Conservation (phyloP, 1,284 basidiomycete species). For the Ganoderma multipileum region DNA sequence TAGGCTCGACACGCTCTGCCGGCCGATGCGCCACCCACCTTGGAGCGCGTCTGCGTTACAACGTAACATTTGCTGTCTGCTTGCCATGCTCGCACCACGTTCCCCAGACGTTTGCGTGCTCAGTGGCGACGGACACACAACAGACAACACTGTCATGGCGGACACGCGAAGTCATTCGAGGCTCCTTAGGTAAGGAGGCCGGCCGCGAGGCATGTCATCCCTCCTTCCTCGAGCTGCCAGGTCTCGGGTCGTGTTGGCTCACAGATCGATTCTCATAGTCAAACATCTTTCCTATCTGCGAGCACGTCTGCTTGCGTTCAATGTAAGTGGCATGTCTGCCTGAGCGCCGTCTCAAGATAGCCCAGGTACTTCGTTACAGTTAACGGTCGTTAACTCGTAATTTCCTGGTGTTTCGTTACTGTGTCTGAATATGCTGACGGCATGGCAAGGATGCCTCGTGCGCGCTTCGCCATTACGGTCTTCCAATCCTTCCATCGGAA, state of each 20-base stretch:
- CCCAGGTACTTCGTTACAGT: no score
- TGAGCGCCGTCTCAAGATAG: no score
- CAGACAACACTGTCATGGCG: slow-evolving; percentile 6
- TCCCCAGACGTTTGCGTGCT: background rate
- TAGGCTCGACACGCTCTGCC: background rate
- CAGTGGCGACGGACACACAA: slow-evolving; percentile 13
- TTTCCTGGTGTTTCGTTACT: no score
- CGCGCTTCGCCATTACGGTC: background rate
- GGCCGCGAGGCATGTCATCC: background rate
- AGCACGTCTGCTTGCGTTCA: background rate
- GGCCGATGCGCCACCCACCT: background rate
- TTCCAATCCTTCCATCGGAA: no score
- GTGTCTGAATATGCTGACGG: no score
- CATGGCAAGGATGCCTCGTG: background rate
- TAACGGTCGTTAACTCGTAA: no score
- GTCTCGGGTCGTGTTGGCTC: background rate
- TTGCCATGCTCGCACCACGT: background rate
- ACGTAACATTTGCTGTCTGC: background rate
- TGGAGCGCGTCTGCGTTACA: background rate
- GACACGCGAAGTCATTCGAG: background rate
- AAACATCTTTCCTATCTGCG: background rate
- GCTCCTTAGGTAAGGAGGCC: background rate
- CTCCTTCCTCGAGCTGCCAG: background rate
- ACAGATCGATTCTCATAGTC: background rate
- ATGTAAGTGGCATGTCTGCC: background rate